Conservation (phyloP, 2,329 filamentous ascomycete genomes). For the Capronia coronata region DNA sequence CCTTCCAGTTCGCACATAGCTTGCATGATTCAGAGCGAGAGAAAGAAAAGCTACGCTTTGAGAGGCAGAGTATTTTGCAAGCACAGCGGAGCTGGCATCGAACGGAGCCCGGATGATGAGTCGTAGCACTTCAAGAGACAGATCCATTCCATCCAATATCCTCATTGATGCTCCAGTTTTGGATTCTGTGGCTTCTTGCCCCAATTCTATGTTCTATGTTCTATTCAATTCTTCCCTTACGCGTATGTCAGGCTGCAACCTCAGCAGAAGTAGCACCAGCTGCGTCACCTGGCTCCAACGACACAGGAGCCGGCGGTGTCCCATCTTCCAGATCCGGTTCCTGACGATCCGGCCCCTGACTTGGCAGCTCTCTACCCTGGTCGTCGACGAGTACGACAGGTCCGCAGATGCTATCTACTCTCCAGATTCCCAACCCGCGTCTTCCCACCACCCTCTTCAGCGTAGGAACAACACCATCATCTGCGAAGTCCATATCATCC, state of each 20-base stretch:
- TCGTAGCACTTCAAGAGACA: background rate
- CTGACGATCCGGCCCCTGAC: background rate
- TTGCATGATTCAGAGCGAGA: background rate
- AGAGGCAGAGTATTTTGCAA: background rate
- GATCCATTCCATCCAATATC: background rate
- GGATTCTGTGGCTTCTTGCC: no score
- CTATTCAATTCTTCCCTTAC: no score
- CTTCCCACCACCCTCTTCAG: conserved; percentile 43
- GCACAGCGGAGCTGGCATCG: background rate
- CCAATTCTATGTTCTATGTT: no score
- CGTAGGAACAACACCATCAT: conserved; percentile 44
- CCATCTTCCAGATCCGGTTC: background rate
- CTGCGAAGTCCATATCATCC: conserved; percentile 47
- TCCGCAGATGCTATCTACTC: conserved; percentile 33
- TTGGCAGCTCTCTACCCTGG: background rate
- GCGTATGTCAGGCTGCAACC: background rate
- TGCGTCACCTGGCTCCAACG: background rate
- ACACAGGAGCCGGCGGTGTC: background rate
- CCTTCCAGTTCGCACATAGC: background rate
- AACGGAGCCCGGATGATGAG: background rate
- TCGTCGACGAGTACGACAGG: conserved; percentile 11
- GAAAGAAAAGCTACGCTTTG: background rate
- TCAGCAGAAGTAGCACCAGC: background rate
- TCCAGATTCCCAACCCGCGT: conserved; percentile 46
- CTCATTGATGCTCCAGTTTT: no score